Percentiles rank a stretch among this genome's conserved stretches.
phyloP scores from a whole-genome alignment of 2,329 filamentous ascomycete genomes.

The Colletotrichum sp. region DNA sequence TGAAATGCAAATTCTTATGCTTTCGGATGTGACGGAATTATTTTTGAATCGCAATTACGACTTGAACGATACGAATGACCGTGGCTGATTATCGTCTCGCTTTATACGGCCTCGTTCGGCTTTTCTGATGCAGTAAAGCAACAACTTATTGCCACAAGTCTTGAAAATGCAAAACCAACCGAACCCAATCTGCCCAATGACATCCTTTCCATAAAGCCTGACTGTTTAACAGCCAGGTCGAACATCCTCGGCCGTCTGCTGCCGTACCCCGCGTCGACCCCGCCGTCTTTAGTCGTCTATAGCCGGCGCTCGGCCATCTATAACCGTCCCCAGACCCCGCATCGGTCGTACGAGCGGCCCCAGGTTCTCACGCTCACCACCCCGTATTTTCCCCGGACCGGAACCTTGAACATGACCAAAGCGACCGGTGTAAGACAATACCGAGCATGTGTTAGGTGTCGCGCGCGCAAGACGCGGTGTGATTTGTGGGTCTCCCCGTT shows the following conservation, averaged over 20 bases:
- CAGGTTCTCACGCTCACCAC: neutral
- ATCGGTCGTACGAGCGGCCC: neutral
- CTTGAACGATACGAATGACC: neutral
- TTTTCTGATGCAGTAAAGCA: neutral
- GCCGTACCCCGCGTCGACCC: neutral
- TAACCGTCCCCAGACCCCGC: neutral
- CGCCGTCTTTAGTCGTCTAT: conserved; percentile 1
- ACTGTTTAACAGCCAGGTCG: neutral
- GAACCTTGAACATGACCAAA: conserved; percentile 9
- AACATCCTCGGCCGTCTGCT: neutral
- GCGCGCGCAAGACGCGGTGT: conserved; percentile 9
- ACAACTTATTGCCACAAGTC: neutral
- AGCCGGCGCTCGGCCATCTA: neutral
- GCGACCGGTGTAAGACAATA: conserved; percentile 12
- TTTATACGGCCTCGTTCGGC: neutral
- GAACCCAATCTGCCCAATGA: neutral
- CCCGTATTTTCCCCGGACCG: neutral
- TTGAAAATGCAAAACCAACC: neutral
- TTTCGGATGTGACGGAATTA: neutral
- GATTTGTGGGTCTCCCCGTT: neutral
- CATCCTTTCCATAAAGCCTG: neutral
- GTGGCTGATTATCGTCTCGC: neutral
- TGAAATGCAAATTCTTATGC: neutral
- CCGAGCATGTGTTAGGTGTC: conserved; percentile 15
- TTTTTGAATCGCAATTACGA: neutral